Conservation (phyloP, 495 filamentous ascomycete genomes). For the Lindgomyces ingoldianus region DNA sequence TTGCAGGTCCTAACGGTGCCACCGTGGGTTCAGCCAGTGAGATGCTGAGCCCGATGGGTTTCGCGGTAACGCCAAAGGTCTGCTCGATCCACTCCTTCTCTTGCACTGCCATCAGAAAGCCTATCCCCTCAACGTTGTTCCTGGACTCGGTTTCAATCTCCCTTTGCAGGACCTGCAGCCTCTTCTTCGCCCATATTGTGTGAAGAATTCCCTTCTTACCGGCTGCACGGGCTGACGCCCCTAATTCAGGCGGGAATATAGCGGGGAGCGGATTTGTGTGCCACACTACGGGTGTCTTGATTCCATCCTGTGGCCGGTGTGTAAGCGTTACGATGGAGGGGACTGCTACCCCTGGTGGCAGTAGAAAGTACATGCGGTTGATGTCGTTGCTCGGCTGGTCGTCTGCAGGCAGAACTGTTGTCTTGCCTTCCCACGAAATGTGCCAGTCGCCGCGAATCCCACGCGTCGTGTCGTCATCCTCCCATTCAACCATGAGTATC, state of each 20-base stretch:
- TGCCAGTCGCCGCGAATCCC: constrained; percentile 60
- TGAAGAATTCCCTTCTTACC: constrained; percentile 79
- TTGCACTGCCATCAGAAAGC: constrained; percentile 74
- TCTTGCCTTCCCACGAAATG: constrained; percentile 75
- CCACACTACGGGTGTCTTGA: constrained; percentile 34
- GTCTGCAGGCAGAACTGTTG: constrained; percentile 62
- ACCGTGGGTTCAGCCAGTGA: constrained; percentile 37
- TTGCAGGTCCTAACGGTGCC: constrained; percentile 46
- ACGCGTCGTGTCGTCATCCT: constrained; percentile 54
- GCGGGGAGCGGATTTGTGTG: constrained; percentile 74
- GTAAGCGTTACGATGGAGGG: constrained; percentile 68
- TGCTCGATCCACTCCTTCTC: constrained; percentile 80
- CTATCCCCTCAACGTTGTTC: constrained; percentile 73
- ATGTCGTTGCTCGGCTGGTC: constrained; percentile 58
- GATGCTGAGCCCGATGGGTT: constrained; percentile 36
- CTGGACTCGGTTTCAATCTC: constrained; percentile 49
- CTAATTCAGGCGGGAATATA: constrained; percentile 74
- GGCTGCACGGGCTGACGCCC: constrained; percentile 61
- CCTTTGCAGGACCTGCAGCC: constrained; percentile 58
- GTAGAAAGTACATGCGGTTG: constrained; percentile 72
- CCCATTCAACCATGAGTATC: constrained; percentile 84
- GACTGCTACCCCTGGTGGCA: constrained; percentile 65
- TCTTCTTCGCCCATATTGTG: constrained; percentile 78
- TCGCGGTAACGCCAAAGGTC: constrained; percentile 65
- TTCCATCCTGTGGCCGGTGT: constrained; percentile 48